Percentiles rank a stretch among this genome's conserved stretches.
These are phyloP conservation scores for Cordyceps cateniannulata DNA, from an alignment of 2,329 filamentous ascomycete species.

Conservation along the genomic window DNA sequence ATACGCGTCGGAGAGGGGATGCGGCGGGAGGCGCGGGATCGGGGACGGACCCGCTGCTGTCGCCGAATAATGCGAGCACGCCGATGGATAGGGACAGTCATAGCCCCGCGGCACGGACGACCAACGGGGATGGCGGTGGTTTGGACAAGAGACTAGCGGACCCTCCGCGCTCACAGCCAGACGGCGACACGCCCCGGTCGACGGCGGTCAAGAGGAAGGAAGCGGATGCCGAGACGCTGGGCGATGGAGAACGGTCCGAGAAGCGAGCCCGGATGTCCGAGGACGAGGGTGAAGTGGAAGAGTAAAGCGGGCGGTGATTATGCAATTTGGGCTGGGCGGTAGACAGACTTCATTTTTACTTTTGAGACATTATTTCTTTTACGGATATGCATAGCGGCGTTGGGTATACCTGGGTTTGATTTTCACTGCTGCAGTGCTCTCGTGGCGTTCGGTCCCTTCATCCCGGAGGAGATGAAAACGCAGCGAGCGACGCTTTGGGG, in stretches of 20 bases:
- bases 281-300: constrained; percentile 42
- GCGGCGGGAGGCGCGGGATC: constrained; percentile 27
- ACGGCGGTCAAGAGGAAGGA: constrained; percentile 37
- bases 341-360: not conserved
- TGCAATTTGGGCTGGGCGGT: not conserved
- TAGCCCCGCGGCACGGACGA: constrained; percentile 35
- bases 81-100: constrained; percentile 44
- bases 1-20: constrained; percentile 44
- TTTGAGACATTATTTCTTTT: not conserved
- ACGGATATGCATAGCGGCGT: constrained; percentile 11
- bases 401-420: constrained; percentile 9
- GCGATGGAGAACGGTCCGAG: constrained; percentile 30
- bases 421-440: not conserved
- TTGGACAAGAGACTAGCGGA: constrained; percentile 20
- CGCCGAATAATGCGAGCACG: constrained; percentile 38
- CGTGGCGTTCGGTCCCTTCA: not conserved
- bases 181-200: constrained; percentile 27
- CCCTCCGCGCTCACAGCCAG: constrained; percentile 23
- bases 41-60: constrained; percentile 32
- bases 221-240: constrained; percentile 26
- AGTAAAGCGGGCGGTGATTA: constrained; percentile 20
- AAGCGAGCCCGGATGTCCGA: constrained; percentile 41
- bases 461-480: not conserved
- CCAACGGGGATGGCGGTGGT: constrained; percentile 32
- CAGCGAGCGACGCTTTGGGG: not conserved